Evolutionary conservation across 106 monocot species (phyloP).

Genomic region (Xerophyta viscosa): DNA sequence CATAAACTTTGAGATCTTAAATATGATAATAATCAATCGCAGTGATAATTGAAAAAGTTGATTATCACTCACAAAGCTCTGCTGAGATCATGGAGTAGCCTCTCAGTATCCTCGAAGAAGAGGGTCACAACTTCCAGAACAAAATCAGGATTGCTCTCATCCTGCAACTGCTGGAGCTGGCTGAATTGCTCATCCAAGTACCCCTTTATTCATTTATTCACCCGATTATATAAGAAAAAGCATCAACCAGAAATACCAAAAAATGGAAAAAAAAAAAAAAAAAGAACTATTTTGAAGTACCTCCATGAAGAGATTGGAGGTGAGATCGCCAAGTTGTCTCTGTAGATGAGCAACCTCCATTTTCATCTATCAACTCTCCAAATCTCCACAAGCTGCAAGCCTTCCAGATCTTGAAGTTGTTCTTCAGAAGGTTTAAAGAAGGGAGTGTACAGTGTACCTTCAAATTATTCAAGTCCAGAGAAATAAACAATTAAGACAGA

Average conservation of each 20-base stretch:
- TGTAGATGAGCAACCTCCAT: slow-evolving; percentile 40
- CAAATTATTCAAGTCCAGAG: too few relatives aligned
- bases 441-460: too few relatives aligned
- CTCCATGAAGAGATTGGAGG: slow-evolving; percentile 31
- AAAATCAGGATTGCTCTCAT: slow-evolving; percentile 51
- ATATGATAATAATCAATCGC: too few relatives aligned
- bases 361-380: not conserved
- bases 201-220: slow-evolving; percentile 20
- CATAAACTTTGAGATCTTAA: too few relatives aligned
- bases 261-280: not conserved
- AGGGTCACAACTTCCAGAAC: slow-evolving; percentile 46
- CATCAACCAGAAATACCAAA: not conserved
- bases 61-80: slow-evolving; percentile 23
- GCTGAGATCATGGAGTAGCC: slow-evolving; percentile 37
- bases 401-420: not conserved
- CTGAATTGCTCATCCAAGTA: slow-evolving; percentile 53
- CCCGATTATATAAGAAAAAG: not conserved
- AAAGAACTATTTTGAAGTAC: not conserved
- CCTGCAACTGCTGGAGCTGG: slow-evolving; percentile 59
- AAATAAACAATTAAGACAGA: too few relatives aligned
- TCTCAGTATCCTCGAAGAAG: slow-evolving; percentile 51
- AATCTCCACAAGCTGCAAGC: too few relatives aligned
- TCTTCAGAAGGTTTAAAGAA: too few relatives aligned
- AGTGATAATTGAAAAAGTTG: not conserved
- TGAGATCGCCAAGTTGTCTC: slow-evolving; percentile 25